Base-by-base conservation (phyloP, 495 filamentous ascomycete genomes). In the Endocarpon pusillum region DNA sequence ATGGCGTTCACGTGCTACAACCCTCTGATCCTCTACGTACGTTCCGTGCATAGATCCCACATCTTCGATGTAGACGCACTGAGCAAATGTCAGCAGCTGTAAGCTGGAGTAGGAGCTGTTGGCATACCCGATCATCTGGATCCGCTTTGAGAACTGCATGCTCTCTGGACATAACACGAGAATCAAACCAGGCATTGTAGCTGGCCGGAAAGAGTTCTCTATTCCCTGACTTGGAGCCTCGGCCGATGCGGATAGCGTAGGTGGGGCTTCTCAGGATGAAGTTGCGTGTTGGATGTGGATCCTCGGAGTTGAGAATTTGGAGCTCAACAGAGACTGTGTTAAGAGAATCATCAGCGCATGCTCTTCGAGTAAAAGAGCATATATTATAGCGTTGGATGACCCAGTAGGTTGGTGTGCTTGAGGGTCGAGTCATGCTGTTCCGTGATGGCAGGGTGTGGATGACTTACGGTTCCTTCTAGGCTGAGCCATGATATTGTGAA, bases 161-260 rank as follows among this genome's bases (percentile, higher is more conserved):
- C 7, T 69, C 51, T 19, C 84, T 66, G 19, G 81, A 89, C 66
- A 94, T 78, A 17, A 91, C 80, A 0, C 80, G 69, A 43, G 73
- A 83, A 21, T 85, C 70, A 39, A 85, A 82, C 62, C 71, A 81
- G 7, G 61, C 76, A 55, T 91, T 94, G 35, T 73, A 49, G 2
- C 25, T 21, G 17, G 50, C 47, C 11, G 66, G 56, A 6, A 52
- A 24, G 7, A 75, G 56, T 34, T 65, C 61, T 49, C 73, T 73
- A 19, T 29, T 42, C 10, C 60, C 52, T 24, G 64, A 69, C 41
- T 69, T 71, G 2, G 75, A 80, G 10, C 71, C 57, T 43, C 76
- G 61, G 21, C 75, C 76, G 44, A 81, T 56, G 11, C 55, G 38
- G 26, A 62, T 11, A 42, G 28, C 20, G 19, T 40, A 30, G 26